A percentile compares a stretch with the other conserved stretches of the same genome.
phyloP scores from a whole-genome alignment of 257 asterid genomes.

The Ophiorrhiza pumila region DNA sequence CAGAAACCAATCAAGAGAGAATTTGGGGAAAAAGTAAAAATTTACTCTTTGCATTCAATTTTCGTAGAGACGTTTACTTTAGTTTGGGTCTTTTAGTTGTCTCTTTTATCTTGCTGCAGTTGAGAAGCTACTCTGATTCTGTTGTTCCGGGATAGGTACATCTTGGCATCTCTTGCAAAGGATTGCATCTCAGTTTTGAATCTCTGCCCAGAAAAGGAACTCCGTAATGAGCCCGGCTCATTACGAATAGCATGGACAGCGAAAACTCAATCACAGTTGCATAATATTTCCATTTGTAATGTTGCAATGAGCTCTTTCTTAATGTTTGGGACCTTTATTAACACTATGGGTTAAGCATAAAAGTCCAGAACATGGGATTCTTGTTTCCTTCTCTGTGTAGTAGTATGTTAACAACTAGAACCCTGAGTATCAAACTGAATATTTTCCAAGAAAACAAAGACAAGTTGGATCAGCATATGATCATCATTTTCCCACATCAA shows the following conservation, averaged over 20 bases:
- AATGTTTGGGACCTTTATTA: constrained; percentile 6
- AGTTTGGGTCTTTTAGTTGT: too few relatives aligned
- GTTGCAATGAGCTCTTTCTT: not conserved
- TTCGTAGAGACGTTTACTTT: too few relatives aligned
- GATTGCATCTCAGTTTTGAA: not conserved
- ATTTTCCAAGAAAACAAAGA: not conserved
- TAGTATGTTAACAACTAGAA: not conserved
- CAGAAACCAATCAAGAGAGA: too few relatives aligned
- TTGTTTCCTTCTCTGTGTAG: not conserved
- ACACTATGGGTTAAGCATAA: not conserved
- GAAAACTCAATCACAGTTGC: not conserved
- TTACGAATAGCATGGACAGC: not conserved
- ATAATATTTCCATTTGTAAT: not conserved
- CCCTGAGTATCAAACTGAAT: not conserved
- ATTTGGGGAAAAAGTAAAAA: too few relatives aligned
- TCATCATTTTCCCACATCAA: not conserved
- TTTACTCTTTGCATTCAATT: too few relatives aligned
- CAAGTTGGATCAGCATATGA: not conserved
- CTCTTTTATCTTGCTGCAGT: too few relatives aligned
- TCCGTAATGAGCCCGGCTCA: not conserved
- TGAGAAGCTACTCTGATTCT: not conserved
- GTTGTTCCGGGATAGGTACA: not conserved
- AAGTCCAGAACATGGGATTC: not conserved
- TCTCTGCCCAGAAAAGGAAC: too few relatives aligned
- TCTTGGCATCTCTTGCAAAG: not conserved